A percentile compares a stretch with the other conserved stretches of the same genome.
Evolutionary conservation across 257 asterid genomes (phyloP).

Genomic region (Gentiana straminea): DNA sequence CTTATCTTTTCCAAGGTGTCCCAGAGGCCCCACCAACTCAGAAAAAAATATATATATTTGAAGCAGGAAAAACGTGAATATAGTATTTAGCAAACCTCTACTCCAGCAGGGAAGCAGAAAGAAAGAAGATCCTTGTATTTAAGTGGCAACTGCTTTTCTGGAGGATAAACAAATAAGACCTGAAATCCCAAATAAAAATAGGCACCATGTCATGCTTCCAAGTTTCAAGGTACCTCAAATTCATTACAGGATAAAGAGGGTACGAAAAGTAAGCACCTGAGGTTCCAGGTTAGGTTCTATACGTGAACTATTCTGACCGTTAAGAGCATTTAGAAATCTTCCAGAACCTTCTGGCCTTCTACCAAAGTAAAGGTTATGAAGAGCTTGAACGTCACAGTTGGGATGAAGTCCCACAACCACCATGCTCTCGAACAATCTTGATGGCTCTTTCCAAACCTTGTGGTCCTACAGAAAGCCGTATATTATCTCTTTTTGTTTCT

Average conservation of each 20-base stretch:
- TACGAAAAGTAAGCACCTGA: constrained; percentile 38
- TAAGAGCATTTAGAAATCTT: constrained; percentile 57
- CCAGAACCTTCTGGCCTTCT: constrained; percentile 81
- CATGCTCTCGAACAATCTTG: constrained; percentile 90
- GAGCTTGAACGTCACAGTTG: constrained; percentile 74
- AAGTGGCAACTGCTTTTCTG: constrained; percentile 89
- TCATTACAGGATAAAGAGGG: neutral
- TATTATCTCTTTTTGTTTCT: too few species aligned
- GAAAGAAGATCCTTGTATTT: constrained; percentile 96
- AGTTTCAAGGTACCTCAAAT: neutral
- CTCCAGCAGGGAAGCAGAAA: constrained; percentile 94
- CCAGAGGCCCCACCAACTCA: too few species aligned
- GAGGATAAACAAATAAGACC: constrained; percentile 98
- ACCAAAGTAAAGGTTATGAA: constrained; percentile 73
- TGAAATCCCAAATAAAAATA: constrained; percentile 26
- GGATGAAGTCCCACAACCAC: constrained; percentile 98
- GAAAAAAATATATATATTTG: too few species aligned
- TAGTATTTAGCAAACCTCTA: constrained; percentile 49
- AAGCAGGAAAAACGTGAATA: too few species aligned
- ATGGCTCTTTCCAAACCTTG: constrained; percentile 83
- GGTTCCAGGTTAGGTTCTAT: constrained; percentile 97
- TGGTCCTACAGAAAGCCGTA: constrained; percentile 60
- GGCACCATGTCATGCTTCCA: constrained; percentile 8
- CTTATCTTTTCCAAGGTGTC: too few species aligned
- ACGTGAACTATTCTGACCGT: constrained; percentile 77